Percentiles rank a stretch among this genome's conserved stretches.
Evolutionary conservation across 495 filamentous ascomycete genomes (phyloP).

Genomic region (Hypomontagnella monticulosa): DNA sequence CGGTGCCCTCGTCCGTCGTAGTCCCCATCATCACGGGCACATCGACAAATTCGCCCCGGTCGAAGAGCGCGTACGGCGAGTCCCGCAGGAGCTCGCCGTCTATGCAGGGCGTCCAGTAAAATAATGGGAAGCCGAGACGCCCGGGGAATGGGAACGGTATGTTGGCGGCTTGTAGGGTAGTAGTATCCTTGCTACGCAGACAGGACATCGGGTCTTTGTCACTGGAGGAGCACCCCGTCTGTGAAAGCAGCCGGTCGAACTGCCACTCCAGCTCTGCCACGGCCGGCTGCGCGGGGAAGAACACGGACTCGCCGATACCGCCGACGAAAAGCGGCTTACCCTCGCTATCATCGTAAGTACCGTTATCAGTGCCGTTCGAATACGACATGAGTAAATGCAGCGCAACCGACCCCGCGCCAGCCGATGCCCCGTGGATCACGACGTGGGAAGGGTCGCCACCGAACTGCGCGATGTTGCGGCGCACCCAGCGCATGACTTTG

Average conservation of each 20-base stretch:
- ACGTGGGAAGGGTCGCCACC: conserved; percentile 78
- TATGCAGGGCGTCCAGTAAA: conserved; percentile 67
- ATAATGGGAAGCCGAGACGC: conserved; percentile 54
- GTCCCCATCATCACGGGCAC: conserved; percentile 54
- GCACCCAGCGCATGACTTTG: conserved; percentile 74
- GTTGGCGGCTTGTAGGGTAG: conserved; percentile 63
- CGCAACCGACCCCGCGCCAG: conserved; percentile 72
- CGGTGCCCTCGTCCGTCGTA: conserved; percentile 62
- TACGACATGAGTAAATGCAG: conserved; percentile 72
- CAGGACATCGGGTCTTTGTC: conserved; percentile 53
- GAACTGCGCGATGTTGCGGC: conserved; percentile 71
- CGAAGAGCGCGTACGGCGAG: conserved; percentile 45
- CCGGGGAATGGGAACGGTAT: conserved; percentile 55
- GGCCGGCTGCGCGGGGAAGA: conserved; percentile 55
- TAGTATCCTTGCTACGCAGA: conserved; percentile 58
- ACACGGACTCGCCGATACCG: conserved; percentile 53
- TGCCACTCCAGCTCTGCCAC: conserved; percentile 57
- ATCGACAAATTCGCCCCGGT: conserved; percentile 39
- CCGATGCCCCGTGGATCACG: conserved; percentile 76
- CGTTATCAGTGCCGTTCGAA: conserved; percentile 8
- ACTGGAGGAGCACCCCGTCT: conserved; percentile 44
- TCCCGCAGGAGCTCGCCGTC: conserved; percentile 67
- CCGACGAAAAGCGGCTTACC: conserved; percentile 51
- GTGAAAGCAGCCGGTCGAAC: conserved; percentile 45
- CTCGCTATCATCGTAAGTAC: neutral